Evolutionary conservation across 495 filamentous ascomycete species (phyloP), one percentile per base, ranked within the genome.

Genomic region (Pyrenopolyporus hunteri): DNA sequence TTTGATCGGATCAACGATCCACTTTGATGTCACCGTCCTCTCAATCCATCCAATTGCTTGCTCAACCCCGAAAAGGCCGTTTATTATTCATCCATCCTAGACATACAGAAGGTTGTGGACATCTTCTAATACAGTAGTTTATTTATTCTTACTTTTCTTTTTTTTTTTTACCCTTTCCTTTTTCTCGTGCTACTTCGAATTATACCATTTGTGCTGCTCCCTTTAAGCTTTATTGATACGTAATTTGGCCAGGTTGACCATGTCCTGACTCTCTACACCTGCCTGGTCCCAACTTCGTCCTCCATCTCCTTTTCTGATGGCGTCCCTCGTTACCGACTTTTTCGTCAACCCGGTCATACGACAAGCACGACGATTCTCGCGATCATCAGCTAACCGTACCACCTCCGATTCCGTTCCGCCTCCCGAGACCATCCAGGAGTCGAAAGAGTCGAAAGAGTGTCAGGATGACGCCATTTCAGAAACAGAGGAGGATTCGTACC

Each of bases 261-360:
- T 67, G 63, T 55, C 23, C 23, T 58, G 45, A 32, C 35, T 53
- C 54, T 19, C 35, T 43, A 32, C n/a, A n/a, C n/a, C n/a, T n/a
- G 22, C 36, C 49, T 47, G 31, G 17, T 32, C 48, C 46, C n/a
- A 4, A 50, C 39, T 16, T 11, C 40, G 19, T 31, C 44, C 51
- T 16, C 26, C 23, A 4, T 29, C 32, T 44, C 48, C 43, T 55
- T 42, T 54, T 59, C 72, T 78, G 78, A 94, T 93, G 90, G 86
- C 81, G 76, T 85, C 82, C 70, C 80, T 90, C 53, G 82, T 93
- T 53, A 81, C 82, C 36, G 88, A 90, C 25, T 86, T 92, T 64
- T 73, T 93, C 58, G 87, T 90, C 68, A 89, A 89, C 62, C 85
- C 89, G 46, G 88, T 90, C 69, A 77, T 91, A 67, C 87, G 87